A percentile compares a stretch with the other conserved stretches of the same genome.
Conservation (phyloP, 1,284 basidiomycete genomes). For the Laetiporus sulphureus region DNA sequence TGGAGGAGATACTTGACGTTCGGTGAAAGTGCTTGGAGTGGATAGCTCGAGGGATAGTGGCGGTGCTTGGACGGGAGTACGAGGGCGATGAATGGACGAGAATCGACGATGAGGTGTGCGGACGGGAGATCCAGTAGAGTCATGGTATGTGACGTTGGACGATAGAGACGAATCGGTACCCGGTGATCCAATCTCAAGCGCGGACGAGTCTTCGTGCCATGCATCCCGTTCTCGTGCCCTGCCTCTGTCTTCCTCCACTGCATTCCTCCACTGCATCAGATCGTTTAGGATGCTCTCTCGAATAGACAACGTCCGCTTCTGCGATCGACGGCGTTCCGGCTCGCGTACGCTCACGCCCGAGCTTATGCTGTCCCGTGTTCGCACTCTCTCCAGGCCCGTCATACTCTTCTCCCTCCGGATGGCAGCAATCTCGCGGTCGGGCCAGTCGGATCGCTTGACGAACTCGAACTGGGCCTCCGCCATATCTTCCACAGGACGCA, state of each 20-base stretch:
- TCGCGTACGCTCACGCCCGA: conserved; percentile 25
- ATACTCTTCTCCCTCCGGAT: conserved; percentile 60
- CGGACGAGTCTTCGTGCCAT: conserved; percentile 17
- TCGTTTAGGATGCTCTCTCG: conserved; percentile 38
- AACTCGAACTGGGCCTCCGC: conserved; percentile 69
- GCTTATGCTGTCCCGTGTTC: conserved; percentile 40
- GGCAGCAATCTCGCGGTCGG: conserved; percentile 64
- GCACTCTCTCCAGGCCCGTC: conserved; percentile 47
- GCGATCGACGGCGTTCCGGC: conserved; percentile 26
- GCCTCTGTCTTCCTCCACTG: conserved; percentile 34
- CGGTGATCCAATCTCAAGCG: conserved; percentile 18
- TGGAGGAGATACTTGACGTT: conserved; percentile 21
- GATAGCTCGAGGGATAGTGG: conserved; percentile 2
- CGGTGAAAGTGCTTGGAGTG: conserved; percentile 13
- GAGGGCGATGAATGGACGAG: conserved; percentile 41
- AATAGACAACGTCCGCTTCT: conserved; percentile 31
- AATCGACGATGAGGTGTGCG: conserved; percentile 25
- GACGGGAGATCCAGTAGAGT: conserved; percentile 31
- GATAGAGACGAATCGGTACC: conserved; percentile 21
- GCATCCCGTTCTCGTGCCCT: conserved; percentile 55
- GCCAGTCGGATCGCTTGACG: conserved; percentile 77
- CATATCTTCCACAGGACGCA: conserved; percentile 42
- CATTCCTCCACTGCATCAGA: conserved; percentile 44
- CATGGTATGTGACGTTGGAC: conserved; percentile 13
- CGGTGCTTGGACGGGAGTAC: background rate